A percentile compares a stretch with the other conserved stretches of the same genome.
Conservation (phyloP, 2,329 filamentous ascomycete genomes). For the Leptographium wingfieldii region DNA sequence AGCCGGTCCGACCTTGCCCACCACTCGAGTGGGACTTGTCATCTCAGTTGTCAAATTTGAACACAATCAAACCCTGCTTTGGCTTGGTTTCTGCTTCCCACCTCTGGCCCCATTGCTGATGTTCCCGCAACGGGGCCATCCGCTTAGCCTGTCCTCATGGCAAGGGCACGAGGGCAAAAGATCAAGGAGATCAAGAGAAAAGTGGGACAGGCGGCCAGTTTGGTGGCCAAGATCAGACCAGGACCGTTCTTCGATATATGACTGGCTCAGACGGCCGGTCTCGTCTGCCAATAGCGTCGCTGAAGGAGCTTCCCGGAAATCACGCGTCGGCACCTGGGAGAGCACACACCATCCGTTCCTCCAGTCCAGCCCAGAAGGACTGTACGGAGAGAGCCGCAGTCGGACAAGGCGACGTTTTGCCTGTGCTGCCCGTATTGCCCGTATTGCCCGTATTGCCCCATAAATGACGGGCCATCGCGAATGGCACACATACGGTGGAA, state of each 20-base stretch:
- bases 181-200: conserved; percentile 2
- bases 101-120: not conserved
- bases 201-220: conserved; percentile 17
- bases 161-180: not conserved
- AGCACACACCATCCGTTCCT: conserved; percentile 15
- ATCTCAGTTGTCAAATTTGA: not conserved
- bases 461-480: not conserved
- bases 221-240: conserved; percentile 12
- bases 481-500: not conserved
- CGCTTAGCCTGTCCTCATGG: conserved; percentile 1
- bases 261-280: conserved; percentile 8
- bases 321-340: conserved; percentile 11
- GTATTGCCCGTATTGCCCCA: not conserved
- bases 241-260: conserved; percentile 8
- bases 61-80: too few species aligned
- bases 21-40: not conserved
- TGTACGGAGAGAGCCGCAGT: not conserved
- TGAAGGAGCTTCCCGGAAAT: conserved; percentile 10
- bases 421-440: too few species aligned
- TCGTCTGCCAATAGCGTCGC: conserved; percentile 18
- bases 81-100: not conserved
- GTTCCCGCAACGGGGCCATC: conserved; percentile 9
- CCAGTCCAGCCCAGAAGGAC: not conserved
- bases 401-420: not conserved
- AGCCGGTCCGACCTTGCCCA: not conserved